phyloP scores from a whole-genome alignment of 176 grass and related monocot species.

The Juncus inflexus region DNA sequence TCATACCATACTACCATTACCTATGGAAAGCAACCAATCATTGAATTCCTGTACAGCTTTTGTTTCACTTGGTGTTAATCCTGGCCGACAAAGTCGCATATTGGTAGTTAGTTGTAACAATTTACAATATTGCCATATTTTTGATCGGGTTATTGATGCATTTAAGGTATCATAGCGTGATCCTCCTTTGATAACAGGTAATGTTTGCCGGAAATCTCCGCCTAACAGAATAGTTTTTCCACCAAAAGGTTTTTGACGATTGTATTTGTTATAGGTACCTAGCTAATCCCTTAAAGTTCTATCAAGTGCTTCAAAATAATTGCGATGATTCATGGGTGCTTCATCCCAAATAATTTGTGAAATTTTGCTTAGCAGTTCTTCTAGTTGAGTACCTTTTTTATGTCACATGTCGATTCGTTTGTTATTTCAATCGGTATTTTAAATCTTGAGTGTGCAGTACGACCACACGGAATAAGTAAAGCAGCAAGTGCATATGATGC shows the following conservation, averaged over 20 bases:
- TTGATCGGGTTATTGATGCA: background rate
- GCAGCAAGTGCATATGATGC: conserved; percentile 20
- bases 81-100: background rate
- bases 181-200: background rate
- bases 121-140: background rate
- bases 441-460: conserved; percentile 27
- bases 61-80: background rate
- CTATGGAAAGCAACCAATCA: background rate
- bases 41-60: background rate
- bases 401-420: conserved; percentile 9
- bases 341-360: conserved; percentile 21
- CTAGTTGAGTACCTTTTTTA: conserved; percentile 25
- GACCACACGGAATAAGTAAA: conserved; percentile 8
- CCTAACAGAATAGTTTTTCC: background rate
- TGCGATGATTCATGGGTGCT: conserved; percentile 6
- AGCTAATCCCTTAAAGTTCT: conserved; percentile 13
- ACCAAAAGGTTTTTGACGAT: background rate
- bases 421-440: conserved; percentile 30
- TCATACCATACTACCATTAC: background rate
- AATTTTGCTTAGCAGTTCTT: background rate
- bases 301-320: background rate
- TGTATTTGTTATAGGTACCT: background rate
- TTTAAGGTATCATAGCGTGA: background rate
- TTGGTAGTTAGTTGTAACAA: background rate
- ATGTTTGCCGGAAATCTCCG: conserved; percentile 9